Evolutionary conservation across 2,329 filamentous ascomycete genomes (phyloP).

Genomic region (Sclerotinia sclerotiorum): DNA sequence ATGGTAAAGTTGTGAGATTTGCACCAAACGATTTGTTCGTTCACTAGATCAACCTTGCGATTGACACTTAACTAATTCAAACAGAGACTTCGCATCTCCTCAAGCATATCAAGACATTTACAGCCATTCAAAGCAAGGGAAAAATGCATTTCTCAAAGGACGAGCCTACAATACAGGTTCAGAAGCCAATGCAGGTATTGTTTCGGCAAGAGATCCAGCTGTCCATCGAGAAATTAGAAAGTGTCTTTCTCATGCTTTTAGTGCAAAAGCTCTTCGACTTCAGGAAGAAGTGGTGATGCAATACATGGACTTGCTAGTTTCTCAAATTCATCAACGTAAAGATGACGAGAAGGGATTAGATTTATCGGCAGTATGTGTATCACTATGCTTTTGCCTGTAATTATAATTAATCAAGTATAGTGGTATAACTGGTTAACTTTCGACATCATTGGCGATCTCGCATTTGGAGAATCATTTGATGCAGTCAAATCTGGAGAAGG

Average conservation of each 20-base stretch:
- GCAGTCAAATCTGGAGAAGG: conserved; percentile 21
- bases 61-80: neutral
- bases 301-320: conserved; percentile 23
- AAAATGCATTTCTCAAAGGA: conserved; percentile 5
- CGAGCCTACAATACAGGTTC: conserved; percentile 12
- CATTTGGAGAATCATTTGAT: conserved; percentile 29
- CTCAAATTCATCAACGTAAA: neutral
- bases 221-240: conserved; percentile 26
- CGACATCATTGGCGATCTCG: conserved; percentile 30
- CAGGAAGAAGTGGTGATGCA: conserved; percentile 36
- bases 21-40: conserved; percentile 15
- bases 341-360: conserved; percentile 14
- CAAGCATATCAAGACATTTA: conserved; percentile 21
- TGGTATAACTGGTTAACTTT: conserved; percentile 30
- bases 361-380: conserved; percentile 11
- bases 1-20: conserved; percentile 13
- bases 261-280: conserved; percentile 38
- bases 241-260: conserved; percentile 38
- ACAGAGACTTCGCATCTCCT: conserved; percentile 17
- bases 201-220: conserved; percentile 21
- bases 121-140: conserved; percentile 21
- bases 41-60: neutral
- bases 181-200: conserved; percentile 12
- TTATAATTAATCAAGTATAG: conserved; percentile 11
- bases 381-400: neutral